phyloP scores from a whole-genome alignment of 495 filamentous ascomycete species.

The Parathielavia appendiculata region DNA sequence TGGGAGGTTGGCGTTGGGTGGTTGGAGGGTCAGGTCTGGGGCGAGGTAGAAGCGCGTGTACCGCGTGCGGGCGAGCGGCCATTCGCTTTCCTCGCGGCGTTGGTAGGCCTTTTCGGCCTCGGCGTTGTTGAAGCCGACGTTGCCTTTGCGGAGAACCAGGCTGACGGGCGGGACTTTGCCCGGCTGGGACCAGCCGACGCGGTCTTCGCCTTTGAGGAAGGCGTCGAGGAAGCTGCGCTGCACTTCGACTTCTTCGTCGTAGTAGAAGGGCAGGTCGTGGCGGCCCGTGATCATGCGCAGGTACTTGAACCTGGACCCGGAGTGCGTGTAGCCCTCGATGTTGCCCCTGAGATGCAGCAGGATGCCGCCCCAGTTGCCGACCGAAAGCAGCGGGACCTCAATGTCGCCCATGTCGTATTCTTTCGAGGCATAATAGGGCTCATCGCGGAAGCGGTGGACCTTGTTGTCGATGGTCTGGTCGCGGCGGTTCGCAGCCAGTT shows the following conservation, averaged over 20 bases:
- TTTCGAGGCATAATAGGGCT: conserved; percentile 56
- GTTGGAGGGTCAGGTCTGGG: conserved; percentile 33
- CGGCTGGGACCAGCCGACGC: conserved; percentile 49
- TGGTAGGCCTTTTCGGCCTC: conserved; percentile 47
- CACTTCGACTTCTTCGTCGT: conserved; percentile 56
- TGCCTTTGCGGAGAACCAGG: conserved; percentile 55
- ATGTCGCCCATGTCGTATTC: conserved; percentile 59
- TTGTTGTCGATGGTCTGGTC: conserved; percentile 59
- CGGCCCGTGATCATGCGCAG: conserved; percentile 62
- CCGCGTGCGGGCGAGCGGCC: conserved; percentile 58
- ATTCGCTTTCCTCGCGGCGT: conserved; percentile 52
- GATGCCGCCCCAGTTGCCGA: conserved; percentile 65
- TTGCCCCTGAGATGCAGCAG: conserved; percentile 60
- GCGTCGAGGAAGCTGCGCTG: conserved; percentile 63
- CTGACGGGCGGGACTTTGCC: conserved; percentile 54
- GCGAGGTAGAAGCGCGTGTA: conserved; percentile 55
- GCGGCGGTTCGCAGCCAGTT: conserved; percentile 44
- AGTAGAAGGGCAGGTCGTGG: conserved; percentile 69
- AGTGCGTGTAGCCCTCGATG: conserved; percentile 55
- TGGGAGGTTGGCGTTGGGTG: conserved; percentile 14
- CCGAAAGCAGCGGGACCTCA: conserved; percentile 55
- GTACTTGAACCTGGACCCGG: conserved; percentile 59
- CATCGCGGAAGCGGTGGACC: conserved; percentile 50
- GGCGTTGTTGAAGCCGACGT: conserved; percentile 59
- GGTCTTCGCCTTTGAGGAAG: conserved; percentile 61